Evolutionary conservation across 2,329 filamentous ascomycete genomes (phyloP).

Genomic region (Pseudogymnoascus sp.): DNA sequence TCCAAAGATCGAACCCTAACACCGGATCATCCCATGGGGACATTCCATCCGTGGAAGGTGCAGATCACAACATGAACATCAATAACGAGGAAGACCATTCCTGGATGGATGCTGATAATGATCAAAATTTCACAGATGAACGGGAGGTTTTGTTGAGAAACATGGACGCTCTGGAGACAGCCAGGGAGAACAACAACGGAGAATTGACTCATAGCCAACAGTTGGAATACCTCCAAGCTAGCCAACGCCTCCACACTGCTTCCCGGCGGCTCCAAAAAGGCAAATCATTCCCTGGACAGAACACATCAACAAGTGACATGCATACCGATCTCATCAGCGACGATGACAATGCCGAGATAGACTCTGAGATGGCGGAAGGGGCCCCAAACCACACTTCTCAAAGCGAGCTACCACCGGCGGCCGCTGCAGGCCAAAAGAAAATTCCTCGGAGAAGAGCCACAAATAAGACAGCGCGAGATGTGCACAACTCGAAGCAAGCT

Average conservation of each 20-base stretch:
- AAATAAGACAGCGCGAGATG: not conserved
- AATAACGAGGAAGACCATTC: not conserved
- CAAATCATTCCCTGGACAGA: not conserved
- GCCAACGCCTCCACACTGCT: not conserved
- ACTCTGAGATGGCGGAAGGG: not conserved
- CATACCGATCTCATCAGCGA: not conserved
- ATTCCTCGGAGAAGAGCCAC: not conserved
- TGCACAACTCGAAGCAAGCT: not conserved
- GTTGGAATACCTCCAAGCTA: not conserved
- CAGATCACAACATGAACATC: not conserved
- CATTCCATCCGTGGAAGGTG: not conserved
- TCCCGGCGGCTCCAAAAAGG: not conserved
- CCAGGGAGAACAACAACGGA: not conserved
- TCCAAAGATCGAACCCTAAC: not conserved
- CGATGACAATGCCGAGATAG: not conserved
- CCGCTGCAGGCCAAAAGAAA: not conserved
- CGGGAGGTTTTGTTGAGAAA: not conserved
- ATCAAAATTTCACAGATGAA: not conserved
- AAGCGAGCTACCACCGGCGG: not conserved
- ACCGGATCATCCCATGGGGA: not conserved
- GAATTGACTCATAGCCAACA: not conserved
- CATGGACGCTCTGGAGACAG: not conserved
- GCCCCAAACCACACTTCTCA: not conserved
- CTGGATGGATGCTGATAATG: not conserved
- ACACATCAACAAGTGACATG: not conserved